phyloP scores from a whole-genome alignment of 768 basidiomycete genomes.

The Termitomyces eurrhizus region DNA sequence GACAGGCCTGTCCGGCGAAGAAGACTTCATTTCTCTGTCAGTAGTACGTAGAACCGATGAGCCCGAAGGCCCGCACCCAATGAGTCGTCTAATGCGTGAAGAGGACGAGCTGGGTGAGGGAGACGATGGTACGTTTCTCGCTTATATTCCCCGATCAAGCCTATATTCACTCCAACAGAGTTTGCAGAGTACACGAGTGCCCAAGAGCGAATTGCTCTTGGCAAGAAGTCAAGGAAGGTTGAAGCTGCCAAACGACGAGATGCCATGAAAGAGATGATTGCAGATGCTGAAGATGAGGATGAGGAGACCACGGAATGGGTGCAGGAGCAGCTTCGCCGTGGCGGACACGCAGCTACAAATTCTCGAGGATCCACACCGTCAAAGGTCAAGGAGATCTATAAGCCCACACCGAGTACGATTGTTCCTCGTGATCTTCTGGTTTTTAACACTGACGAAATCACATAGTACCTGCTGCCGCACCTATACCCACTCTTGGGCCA shows the following conservation, averaged over 20 bases:
- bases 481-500: constrained; percentile 46
- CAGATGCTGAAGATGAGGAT: constrained; percentile 77
- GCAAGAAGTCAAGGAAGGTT: constrained; percentile 73
- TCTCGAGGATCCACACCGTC: constrained; percentile 23
- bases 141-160: neutral
- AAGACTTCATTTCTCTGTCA: constrained; percentile 79
- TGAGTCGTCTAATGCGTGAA: constrained; percentile 76
- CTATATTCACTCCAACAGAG: constrained; percentile 39
- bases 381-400: constrained; percentile 57
- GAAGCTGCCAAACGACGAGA: constrained; percentile 66
- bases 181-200: constrained; percentile 87
- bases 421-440: neutral
- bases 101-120: constrained; percentile 88
- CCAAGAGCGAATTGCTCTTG: constrained; percentile 80
- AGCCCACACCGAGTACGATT: constrained; percentile 62
- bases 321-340: constrained; percentile 74
- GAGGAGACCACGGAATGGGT: constrained; percentile 88
- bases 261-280: constrained; percentile 76
- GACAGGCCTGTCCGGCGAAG: constrained; percentile 38
- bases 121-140: constrained; percentile 66
- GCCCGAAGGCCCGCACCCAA: constrained; percentile 75
- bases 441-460: constrained; percentile 12
- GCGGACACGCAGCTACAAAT: constrained; percentile 50
- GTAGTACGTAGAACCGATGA: constrained; percentile 53
- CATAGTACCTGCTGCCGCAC: constrained; percentile 61